Base-by-base conservation (phyloP, 495 filamentous ascomycete species). In the Filosporella fistucella region DNA sequence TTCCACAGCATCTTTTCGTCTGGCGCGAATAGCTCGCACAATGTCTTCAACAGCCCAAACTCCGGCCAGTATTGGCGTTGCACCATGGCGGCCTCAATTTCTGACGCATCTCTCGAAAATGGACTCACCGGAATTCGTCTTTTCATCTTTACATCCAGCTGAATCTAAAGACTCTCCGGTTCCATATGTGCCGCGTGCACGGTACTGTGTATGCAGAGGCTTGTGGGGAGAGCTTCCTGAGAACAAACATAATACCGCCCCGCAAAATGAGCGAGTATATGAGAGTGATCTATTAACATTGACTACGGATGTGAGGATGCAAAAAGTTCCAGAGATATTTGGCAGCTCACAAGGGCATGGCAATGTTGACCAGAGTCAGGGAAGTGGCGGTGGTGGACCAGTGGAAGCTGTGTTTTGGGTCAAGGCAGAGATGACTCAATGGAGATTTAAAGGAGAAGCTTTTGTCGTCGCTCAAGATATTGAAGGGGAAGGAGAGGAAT, bases 331-430 rank as follows among this genome's bases (percentile, higher is more conserved):
- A 2, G 83, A 96, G 61, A 54, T 96, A 0, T 74, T 82, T 33
- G 68, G 64, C 30, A 68, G 61, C 18, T 62, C 62, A 38, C 23
- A 58, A 5, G 68, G 69, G 14, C 51, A 64, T 11, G 65, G 62
- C 24, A 47, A 52, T 24, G 56, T 43, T 9, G 58, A 47, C 35
- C 71, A 69, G 47, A 62, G 51, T 14, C 60, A 67, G 34, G 78
- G 72, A 13, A 71, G 71, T 28, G 82, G 81, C 4, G 81, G 81
- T 5, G 87, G 85, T 0, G 82, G 78, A 18, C 72, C 73, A 0
- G 78, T 90, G 12, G 93, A 98, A 64, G 88, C 80, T 10, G 74
- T 89, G 11, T 97, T 86, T 63, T 98, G 91, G 91, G 62, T 82
- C 13, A 76, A 76, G 59, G 77, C 83, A 35, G 61, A 68, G 13